These are phyloP conservation scores for Pyrenochaeta sp. DNA, from an alignment of 2,329 filamentous ascomycete species.

Conservation along the genomic window DNA sequence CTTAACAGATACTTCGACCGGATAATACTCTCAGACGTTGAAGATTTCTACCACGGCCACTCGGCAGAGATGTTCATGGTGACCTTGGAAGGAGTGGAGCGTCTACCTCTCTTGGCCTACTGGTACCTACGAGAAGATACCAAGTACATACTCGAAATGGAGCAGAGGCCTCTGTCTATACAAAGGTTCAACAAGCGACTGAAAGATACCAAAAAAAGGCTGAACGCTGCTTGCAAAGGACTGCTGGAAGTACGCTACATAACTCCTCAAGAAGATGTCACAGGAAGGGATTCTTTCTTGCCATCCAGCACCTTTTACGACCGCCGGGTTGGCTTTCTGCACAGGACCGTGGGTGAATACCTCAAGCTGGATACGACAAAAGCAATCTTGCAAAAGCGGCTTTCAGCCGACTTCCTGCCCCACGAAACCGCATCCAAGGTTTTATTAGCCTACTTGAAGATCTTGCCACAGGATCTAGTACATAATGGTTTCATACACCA, in stretches of 20 bases:
- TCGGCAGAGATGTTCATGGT: conserved; percentile 1
- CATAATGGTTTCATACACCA: neutral
- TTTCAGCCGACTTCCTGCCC: neutral
- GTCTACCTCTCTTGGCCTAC: conserved; percentile 2
- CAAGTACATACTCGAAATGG: neutral
- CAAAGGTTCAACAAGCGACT: neutral
- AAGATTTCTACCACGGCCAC: neutral
- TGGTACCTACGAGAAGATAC: conserved; percentile 2
- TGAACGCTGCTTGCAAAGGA: conserved; percentile 1
- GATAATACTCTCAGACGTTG: neutral
- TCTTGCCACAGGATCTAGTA: neutral
- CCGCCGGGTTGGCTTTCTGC: conserved; percentile 11
- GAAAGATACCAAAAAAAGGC: neutral
- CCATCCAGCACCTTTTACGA: conserved; percentile 1
- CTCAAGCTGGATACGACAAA: conserved; percentile 26
- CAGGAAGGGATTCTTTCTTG: neutral
- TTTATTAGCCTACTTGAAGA: conserved; percentile 1
- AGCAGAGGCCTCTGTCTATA: neutral
- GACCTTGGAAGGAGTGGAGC: neutral
- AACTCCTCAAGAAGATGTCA: neutral
- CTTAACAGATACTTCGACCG: conserved; percentile 7
- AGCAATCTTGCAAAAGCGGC: neutral
- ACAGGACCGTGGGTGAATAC: conserved; percentile 12
- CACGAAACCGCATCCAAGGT: neutral
- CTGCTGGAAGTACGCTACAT: neutral